Conservation (phyloP, 169 alveolate genomes). For the Theileria sp. region DNA sequence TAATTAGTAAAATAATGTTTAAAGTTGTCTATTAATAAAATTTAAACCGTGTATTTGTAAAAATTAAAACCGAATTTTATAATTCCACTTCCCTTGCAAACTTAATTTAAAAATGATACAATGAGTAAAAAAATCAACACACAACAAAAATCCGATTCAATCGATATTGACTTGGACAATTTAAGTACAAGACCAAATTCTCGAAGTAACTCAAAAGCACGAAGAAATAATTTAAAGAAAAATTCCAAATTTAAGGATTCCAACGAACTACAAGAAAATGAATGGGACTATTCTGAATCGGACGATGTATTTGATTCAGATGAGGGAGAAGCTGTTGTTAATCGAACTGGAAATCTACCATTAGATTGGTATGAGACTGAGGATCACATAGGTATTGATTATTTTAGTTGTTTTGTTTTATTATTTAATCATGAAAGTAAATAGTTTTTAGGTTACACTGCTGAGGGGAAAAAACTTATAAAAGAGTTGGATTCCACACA, state of each 20-base stretch:
- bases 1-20: not conserved
- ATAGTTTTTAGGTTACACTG: constrained; percentile 45
- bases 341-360: constrained; percentile 61
- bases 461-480: constrained; percentile 55
- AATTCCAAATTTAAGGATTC: constrained; percentile 1
- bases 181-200: constrained; percentile 54
- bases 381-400: constrained; percentile 50
- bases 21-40: no score
- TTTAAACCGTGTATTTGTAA: not conserved
- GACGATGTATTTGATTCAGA: constrained; percentile 58
- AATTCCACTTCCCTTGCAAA: not conserved
- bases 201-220: constrained; percentile 1
- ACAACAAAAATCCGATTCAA: not conserved
- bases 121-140: not conserved
- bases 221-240: not conserved
- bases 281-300: not conserved
- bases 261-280: constrained; percentile 15
- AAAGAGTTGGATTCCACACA: constrained; percentile 62
- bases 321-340: constrained; percentile 57
- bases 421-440: not conserved
- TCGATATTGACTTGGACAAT: not conserved
- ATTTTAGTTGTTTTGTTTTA: not conserved
- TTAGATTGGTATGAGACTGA: constrained; percentile 58
- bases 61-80: not conserved
- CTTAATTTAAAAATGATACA: not conserved